A percentile compares a stretch with the other conserved stretches of the same genome.
phyloP scores from a whole-genome alignment of 345 rosid genomes.

The Salix koriyanagi region DNA sequence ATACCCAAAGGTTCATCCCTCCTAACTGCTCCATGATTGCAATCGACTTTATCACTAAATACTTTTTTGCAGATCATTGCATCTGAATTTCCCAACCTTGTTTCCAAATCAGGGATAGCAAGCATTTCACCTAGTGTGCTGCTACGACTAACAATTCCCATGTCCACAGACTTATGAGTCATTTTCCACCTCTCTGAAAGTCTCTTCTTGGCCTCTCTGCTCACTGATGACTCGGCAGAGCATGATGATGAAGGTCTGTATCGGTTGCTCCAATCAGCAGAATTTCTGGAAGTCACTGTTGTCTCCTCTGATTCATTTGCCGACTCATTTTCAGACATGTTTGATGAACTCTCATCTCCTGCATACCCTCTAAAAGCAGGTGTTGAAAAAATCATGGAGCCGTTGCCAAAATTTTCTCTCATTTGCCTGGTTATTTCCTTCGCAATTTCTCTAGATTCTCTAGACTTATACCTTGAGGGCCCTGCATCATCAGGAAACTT shows the following conservation, averaged over 20 bases:
- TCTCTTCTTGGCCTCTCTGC: constrained; percentile 85
- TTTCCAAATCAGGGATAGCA: constrained; percentile 56
- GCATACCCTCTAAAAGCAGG: constrained; percentile 61
- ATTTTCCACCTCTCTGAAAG: constrained; percentile 95
- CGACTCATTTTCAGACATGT: constrained; percentile 63
- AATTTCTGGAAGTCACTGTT: constrained; percentile 39
- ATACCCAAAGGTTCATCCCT: constrained; percentile 72
- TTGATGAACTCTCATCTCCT: constrained; percentile 73
- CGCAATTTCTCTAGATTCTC: constrained; percentile 66
- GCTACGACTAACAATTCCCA: constrained; percentile 47
- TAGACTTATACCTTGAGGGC: constrained; percentile 48
- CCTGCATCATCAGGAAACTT: constrained; percentile 40
- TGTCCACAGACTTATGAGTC: constrained; percentile 58
- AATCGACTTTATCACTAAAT: constrained; percentile 25
- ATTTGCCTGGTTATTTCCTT: constrained; percentile 61
- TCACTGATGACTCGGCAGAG: constrained; percentile 62
- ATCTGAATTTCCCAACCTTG: constrained; percentile 39
- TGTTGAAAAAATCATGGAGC: constrained; percentile 41
- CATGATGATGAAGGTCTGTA: constrained; percentile 41
- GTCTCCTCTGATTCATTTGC: constrained; percentile 57
- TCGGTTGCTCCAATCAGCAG: constrained; percentile 36
- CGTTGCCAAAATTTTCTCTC: constrained; percentile 39
- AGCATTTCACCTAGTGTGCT: constrained; percentile 95
- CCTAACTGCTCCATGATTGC: constrained; percentile 22
- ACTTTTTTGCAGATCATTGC: constrained; percentile 29